These are phyloP conservation scores for Salvia hispanica DNA, from an alignment of 257 asterid species.

Conservation along the genomic window DNA sequence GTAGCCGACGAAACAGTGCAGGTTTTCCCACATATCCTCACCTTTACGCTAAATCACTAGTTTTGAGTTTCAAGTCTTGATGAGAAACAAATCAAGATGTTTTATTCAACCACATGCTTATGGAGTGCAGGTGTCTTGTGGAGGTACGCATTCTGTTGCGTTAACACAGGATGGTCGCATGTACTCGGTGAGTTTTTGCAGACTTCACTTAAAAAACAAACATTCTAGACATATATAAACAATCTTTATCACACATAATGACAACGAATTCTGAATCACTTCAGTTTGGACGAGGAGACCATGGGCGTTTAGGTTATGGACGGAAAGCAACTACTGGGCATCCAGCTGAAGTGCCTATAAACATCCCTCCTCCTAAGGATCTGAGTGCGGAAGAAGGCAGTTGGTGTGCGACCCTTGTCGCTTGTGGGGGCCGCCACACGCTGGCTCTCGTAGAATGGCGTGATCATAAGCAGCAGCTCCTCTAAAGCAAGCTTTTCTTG, in stretches of 20 bases:
- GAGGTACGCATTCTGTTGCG: slow-evolving; percentile 98
- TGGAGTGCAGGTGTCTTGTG: slow-evolving; percentile 87
- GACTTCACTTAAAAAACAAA: slow-evolving; percentile 16
- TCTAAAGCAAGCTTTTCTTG: slow-evolving; percentile 30
- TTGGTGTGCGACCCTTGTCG: slow-evolving; percentile 84
- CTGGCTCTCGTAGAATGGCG: slow-evolving; percentile 79
- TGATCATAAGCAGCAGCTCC: slow-evolving; percentile 34
- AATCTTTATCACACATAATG: not conserved
- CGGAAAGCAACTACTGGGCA: slow-evolving; percentile 88
- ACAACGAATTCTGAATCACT: slow-evolving; percentile 21
- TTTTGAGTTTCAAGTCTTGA: not conserved
- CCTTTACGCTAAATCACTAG: not conserved
- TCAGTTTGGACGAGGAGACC: slow-evolving; percentile 99
- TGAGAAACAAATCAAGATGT: not conserved
- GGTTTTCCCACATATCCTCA: slow-evolving; percentile 52
- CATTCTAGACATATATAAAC: not conserved
- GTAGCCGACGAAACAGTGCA: slow-evolving; percentile 86
- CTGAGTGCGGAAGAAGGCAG: slow-evolving; percentile 44
- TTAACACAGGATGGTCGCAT: slow-evolving; percentile 86
- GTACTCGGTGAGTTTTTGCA: slow-evolving; percentile 65
- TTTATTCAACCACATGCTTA: not conserved
- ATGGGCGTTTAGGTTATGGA: slow-evolving; percentile 97
- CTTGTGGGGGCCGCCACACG: slow-evolving; percentile 97
- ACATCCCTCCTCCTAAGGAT: slow-evolving; percentile 60
- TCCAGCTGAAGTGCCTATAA: slow-evolving; percentile 87